Conservation (phyloP, 176 grass and related monocot genomes). For the Oryza punctata region DNA sequence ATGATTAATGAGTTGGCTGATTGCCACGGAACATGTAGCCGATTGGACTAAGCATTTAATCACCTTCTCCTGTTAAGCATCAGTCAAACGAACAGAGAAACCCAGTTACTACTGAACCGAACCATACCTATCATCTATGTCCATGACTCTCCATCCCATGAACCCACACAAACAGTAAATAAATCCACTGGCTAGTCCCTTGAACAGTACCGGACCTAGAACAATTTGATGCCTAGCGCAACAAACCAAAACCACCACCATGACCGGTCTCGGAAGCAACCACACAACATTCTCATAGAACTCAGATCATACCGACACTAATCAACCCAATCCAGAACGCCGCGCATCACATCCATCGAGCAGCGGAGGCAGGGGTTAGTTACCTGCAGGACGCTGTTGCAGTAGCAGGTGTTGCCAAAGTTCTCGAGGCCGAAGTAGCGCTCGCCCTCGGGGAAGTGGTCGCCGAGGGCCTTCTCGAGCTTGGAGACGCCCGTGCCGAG, state of each 20-base stretch:
- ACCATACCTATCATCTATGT: too few relatives aligned
- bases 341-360: neutral
- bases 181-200: too few relatives aligned
- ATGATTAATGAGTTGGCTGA: neutral
- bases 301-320: constrained; percentile 3
- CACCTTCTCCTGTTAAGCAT: too few relatives aligned
- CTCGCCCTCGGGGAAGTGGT: constrained; percentile 92
- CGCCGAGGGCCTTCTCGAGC: constrained; percentile 90
- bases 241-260: neutral
- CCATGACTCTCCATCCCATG: too few relatives aligned
- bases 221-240: too few relatives aligned
- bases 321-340: neutral
- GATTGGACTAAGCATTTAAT: neutral
- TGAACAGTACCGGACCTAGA: too few relatives aligned
- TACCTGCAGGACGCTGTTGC: constrained; percentile 99
- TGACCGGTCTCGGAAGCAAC: constrained; percentile 14
- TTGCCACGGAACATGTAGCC: too few relatives aligned
- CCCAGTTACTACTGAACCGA: too few relatives aligned
- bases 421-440: constrained; percentile 97
- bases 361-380: neutral
- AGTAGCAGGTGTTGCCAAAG: constrained; percentile 98
- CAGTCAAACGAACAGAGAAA: too few relatives aligned
- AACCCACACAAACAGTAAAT: too few relatives aligned
- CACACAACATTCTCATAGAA: neutral
- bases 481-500: constrained; percentile 74